A percentile compares a stretch with the other conserved stretches of the same genome.
Conservation (phyloP, 495 filamentous ascomycete species). For the Aspergillus funiculosus region DNA sequence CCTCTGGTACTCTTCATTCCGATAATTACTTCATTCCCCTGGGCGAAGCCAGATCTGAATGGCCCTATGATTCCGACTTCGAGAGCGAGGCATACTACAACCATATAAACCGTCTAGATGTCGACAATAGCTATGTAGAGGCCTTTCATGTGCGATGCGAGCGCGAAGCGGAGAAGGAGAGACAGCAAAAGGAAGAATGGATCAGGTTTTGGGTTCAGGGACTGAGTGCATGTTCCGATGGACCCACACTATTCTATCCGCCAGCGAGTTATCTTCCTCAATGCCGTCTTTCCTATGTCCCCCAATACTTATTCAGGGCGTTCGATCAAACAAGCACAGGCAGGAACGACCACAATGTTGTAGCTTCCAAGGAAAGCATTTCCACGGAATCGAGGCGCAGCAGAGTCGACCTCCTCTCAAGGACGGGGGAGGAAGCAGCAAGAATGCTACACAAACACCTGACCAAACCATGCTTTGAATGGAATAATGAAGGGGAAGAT, state of each 20-base stretch:
- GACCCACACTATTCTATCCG: not conserved
- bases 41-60: too few species aligned
- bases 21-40: too few species aligned
- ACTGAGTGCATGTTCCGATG: not conserved
- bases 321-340: not conserved
- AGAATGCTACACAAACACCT: conserved; percentile 1
- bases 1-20: too few species aligned
- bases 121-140: too few species aligned
- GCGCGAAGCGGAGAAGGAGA: too few species aligned
- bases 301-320: not conserved
- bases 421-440: not conserved
- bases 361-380: not conserved
- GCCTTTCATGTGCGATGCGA: too few species aligned
- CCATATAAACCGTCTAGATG: too few species aligned
- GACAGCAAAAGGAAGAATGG: conserved; percentile 1
- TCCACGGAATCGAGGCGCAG: not conserved
- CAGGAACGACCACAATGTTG: not conserved
- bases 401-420: not conserved
- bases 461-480: not conserved
- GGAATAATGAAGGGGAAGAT: conserved; percentile 1
- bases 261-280: not conserved
- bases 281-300: not conserved
- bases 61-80: too few species aligned
- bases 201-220: not conserved
- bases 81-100: too few species aligned